Evolutionary conservation across 2,329 filamentous ascomycete species (phyloP), one percentile per base, ranked within the genome.

Genomic region (Xylaria hypoxylon): DNA sequence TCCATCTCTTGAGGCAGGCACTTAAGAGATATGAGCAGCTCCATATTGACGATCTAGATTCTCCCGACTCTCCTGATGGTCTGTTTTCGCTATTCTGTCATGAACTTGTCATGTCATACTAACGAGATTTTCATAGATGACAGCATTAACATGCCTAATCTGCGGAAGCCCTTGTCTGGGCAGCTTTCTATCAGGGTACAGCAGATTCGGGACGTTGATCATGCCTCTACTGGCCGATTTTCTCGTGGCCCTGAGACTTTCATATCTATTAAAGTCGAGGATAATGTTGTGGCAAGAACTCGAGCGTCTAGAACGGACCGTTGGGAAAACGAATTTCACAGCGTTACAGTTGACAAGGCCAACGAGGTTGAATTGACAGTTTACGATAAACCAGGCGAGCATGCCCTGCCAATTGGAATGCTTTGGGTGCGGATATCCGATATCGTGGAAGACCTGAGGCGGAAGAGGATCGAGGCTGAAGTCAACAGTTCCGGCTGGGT

Each of bases 351-450:
- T 63, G 95, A 98, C 81, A 98, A 98, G 83, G 96, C 96, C 59
- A 99, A 99, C 79, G 96, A 99, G 80, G 93, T 99, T 68, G 96
- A 99, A 78, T 88, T 99, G 60, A 98, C 94, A 0, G 94, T 99
- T 11, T 99, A 99, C 79, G 96, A 99, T 79, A 97, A 97, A 81
- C 90, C 94, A 2, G 90, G 90, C 69, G 94, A 97, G 74, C 92
- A 97, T 73, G 90, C 94, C 15, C 89, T 96, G 58, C 96, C 96
- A 45, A 97, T 99, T 75, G 96, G 91, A 63, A 90, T 99, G 86
- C 86, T 98, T 15, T 99, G 96, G 96, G 90, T 99, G 65, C 88
- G 96, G 67, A 95, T 99, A 76, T 97, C 96, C 17, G 96, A 99
- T 78, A 97, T 99, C 71, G 93, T 94, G 1, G 96, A 99, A 78